Evolutionary conservation across 345 rosid species (phyloP).

Genomic region (Moricandia arvensis): DNA sequence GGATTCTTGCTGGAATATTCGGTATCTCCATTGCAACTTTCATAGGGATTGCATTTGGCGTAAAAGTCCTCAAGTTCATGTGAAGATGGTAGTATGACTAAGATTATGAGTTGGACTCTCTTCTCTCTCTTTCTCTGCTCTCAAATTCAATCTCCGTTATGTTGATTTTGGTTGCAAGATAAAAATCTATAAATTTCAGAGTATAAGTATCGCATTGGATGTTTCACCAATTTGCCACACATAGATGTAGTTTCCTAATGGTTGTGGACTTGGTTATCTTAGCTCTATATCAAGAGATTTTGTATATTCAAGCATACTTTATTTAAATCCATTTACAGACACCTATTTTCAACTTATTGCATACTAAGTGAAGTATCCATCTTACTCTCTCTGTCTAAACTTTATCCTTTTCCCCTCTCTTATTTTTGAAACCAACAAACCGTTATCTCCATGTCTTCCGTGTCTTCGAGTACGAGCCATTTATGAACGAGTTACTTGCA

Average conservation of each 20-base stretch:
- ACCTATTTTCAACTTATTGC: too few relatives aligned
- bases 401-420: too few relatives aligned
- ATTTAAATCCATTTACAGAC: too few relatives aligned
- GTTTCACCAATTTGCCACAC: background rate
- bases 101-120: background rate
- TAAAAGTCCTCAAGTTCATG: slow-evolving; percentile 50
- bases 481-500: too few relatives aligned
- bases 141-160: slow-evolving; percentile 2
- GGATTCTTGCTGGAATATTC: slow-evolving; percentile 76
- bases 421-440: too few relatives aligned
- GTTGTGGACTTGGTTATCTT: too few relatives aligned
- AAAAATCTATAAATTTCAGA: background rate
- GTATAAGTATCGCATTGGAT: background rate
- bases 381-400: too few relatives aligned
- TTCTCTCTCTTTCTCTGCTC: background rate
- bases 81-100: slow-evolving; percentile 22
- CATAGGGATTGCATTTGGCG: slow-evolving; percentile 61
- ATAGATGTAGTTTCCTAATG: slow-evolving; percentile 20
- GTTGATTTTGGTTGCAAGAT: slow-evolving; percentile 6
- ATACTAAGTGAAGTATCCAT: too few relatives aligned
- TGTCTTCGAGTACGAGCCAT: too few relatives aligned
- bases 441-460: too few relatives aligned
- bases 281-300: too few relatives aligned
- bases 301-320: too few relatives aligned
- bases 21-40: slow-evolving; percentile 82